Evolutionary conservation across 1,284 basidiomycete genomes (phyloP).

Genomic region (Ustilago esculenta): DNA sequence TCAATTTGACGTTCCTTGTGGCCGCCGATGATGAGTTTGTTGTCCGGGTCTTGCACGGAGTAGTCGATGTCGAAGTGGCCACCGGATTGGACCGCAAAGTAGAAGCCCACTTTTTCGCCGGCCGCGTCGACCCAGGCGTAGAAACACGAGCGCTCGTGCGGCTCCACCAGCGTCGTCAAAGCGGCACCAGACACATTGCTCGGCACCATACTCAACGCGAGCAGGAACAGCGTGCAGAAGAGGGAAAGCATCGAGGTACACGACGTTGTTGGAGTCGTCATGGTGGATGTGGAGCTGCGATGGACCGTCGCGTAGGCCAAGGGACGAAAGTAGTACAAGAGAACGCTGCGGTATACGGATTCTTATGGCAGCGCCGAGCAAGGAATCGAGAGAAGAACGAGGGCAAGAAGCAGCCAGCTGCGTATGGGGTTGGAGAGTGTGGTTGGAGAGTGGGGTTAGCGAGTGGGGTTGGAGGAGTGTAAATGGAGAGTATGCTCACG

Average conservation of each 20-base stretch:
- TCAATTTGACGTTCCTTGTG: constrained; percentile 91
- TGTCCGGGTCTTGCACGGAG: constrained; percentile 86
- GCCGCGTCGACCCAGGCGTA: constrained; percentile 96
- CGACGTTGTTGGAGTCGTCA: not conserved
- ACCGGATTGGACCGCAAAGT: constrained; percentile 86
- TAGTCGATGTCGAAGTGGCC: constrained; percentile 98
- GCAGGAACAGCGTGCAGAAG: constrained; percentile 1
- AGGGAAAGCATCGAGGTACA: not conserved
- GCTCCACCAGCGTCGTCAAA: constrained; percentile 83
- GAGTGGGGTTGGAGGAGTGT: too few species aligned
- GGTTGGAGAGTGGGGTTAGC: too few species aligned
- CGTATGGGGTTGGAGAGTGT: not conserved
- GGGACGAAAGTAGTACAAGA: too few species aligned
- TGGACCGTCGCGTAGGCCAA: too few species aligned
- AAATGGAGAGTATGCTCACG: too few species aligned
- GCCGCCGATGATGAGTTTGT: constrained; percentile 86
- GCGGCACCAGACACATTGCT: constrained; percentile 71
- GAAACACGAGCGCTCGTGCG: constrained; percentile 90
- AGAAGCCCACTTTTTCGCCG: constrained; percentile 85
- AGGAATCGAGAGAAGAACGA: too few species aligned
- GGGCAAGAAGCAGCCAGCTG: constrained; percentile 12
- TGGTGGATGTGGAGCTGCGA: too few species aligned
- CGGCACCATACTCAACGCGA: constrained; percentile 1
- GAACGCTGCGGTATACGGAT: not conserved
- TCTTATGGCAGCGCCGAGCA: too few species aligned